These are phyloP conservation scores for Fraxinus excelsior DNA, from an alignment of 257 asterid species.

Conservation along the genomic window DNA sequence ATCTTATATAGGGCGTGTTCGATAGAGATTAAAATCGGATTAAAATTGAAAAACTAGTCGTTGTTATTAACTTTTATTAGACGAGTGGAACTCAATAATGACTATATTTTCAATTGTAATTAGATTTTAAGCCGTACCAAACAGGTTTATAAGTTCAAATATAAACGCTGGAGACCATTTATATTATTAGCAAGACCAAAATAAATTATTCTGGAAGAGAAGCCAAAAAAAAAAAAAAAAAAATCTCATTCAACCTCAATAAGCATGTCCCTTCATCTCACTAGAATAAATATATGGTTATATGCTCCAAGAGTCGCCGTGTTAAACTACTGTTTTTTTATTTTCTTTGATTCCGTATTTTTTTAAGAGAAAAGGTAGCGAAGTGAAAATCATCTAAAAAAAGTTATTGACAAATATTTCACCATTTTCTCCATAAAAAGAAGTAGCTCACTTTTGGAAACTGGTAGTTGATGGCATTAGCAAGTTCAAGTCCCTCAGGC, in stretches of 20 bases:
- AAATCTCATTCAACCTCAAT: neutral
- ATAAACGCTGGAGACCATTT: neutral
- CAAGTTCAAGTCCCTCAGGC: conserved; percentile 87
- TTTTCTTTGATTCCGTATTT: neutral
- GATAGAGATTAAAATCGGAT: no score
- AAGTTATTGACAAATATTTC: neutral
- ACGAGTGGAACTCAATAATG: no score
- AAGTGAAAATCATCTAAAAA: neutral
- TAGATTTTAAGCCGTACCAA: no score
- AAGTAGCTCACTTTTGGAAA: conserved; percentile 65
- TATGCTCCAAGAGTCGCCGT: neutral
- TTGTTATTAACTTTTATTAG: no score
- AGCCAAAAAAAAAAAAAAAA: no score
- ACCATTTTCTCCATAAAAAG: neutral
- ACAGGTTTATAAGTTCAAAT: neutral
- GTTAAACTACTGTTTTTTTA: neutral
- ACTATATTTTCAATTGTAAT: no score
- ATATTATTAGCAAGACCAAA: neutral
- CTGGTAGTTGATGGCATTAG: conserved; percentile 72
- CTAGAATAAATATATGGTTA: no score
- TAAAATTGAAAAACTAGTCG: no score
- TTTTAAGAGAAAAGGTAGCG: neutral
- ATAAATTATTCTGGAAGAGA: neutral
- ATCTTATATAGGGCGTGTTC: no score
- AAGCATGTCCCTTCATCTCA: neutral